Evolutionary conservation across 2,329 filamentous ascomycete species (phyloP).

Genomic region (Chrysosporium queenslandicum): DNA sequence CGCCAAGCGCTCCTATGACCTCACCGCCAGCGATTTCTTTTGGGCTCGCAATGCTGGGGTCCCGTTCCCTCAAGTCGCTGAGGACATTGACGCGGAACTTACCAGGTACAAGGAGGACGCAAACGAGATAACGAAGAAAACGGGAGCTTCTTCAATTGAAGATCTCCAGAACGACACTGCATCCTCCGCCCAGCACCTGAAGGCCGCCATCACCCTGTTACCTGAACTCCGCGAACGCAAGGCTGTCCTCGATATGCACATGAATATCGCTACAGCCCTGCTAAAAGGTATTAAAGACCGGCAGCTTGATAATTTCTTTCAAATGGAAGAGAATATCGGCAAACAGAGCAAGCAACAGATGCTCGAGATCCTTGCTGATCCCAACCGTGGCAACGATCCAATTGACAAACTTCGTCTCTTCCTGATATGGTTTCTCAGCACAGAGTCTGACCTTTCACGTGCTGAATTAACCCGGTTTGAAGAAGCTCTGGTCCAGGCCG

Average conservation of each 20-base stretch:
- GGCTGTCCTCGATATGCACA: slow-evolving; percentile 91
- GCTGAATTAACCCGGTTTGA: slow-evolving; percentile 78
- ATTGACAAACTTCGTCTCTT: slow-evolving; percentile 87
- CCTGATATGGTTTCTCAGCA: slow-evolving; percentile 94
- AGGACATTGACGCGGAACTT: slow-evolving; percentile 88
- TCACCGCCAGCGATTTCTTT: slow-evolving; percentile 87
- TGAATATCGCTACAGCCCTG: slow-evolving; percentile 84
- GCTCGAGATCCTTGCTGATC: slow-evolving; percentile 71
- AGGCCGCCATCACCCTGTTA: slow-evolving; percentile 84
- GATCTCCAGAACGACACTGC: slow-evolving; percentile 83
- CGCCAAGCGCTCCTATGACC: slow-evolving; percentile 82
- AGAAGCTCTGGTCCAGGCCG: slow-evolving; percentile 65
- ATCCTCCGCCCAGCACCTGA: slow-evolving; percentile 84
- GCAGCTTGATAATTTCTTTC: slow-evolving; percentile 91
- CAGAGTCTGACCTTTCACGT: slow-evolving; percentile 75
- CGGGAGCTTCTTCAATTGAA: slow-evolving; percentile 82
- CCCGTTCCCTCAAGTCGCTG: slow-evolving; percentile 90
- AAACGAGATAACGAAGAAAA: slow-evolving; percentile 87
- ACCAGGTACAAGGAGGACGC: slow-evolving; percentile 94
- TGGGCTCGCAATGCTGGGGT: slow-evolving; percentile 86
- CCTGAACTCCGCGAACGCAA: slow-evolving; percentile 91
- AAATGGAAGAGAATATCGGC: slow-evolving; percentile 82
- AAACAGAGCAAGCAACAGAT: slow-evolving; percentile 87
- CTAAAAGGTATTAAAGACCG: slow-evolving; percentile 82
- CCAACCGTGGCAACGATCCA: slow-evolving; percentile 70